A percentile compares a stretch with the other conserved stretches of the same genome.
phyloP scores from a whole-genome alignment of 352 stramenopile genomes.

The Pythium folliculosum region DNA sequence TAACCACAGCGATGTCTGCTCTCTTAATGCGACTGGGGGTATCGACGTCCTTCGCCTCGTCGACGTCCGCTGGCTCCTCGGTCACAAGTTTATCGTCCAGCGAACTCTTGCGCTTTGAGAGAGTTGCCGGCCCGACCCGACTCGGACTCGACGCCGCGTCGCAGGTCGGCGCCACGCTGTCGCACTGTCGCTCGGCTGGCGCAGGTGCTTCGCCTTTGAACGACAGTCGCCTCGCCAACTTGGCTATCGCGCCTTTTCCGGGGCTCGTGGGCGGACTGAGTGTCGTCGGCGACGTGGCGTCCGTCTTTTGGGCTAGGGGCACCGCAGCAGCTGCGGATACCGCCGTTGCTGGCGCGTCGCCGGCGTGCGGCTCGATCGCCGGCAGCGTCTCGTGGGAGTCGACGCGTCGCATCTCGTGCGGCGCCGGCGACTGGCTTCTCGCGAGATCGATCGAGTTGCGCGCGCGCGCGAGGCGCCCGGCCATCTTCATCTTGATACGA shows the following conservation, averaged over 20 bases:
- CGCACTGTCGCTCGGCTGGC: not conserved
- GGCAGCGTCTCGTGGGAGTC: not conserved
- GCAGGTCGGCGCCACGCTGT: not conserved
- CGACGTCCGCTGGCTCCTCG: not conserved
- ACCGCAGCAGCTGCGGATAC: too few relatives aligned
- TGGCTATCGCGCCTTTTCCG: not conserved
- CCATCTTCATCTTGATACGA: conserved; percentile 74
- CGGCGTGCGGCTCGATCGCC: not conserved
- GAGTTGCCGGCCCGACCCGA: not conserved
- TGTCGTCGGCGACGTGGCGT: not conserved
- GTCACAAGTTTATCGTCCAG: not conserved
- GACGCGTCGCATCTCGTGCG: not conserved
- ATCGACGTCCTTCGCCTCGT: not conserved
- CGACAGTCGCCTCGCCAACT: conserved; percentile 8
- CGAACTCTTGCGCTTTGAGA: not conserved
- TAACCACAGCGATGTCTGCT: too few relatives aligned
- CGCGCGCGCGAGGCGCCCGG: conserved; percentile 42
- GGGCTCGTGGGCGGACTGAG: conserved; percentile 1
- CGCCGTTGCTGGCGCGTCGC: not conserved
- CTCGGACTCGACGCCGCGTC: not conserved
- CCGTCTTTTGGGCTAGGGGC: not conserved
- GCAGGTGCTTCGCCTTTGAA: not conserved
- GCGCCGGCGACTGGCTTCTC: conserved; percentile 3
- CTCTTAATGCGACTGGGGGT: not conserved
- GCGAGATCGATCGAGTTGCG: conserved; percentile 25